Base-by-base conservation (phyloP, 148 eudicot species). In the Pharnaceum exiguum region DNA sequence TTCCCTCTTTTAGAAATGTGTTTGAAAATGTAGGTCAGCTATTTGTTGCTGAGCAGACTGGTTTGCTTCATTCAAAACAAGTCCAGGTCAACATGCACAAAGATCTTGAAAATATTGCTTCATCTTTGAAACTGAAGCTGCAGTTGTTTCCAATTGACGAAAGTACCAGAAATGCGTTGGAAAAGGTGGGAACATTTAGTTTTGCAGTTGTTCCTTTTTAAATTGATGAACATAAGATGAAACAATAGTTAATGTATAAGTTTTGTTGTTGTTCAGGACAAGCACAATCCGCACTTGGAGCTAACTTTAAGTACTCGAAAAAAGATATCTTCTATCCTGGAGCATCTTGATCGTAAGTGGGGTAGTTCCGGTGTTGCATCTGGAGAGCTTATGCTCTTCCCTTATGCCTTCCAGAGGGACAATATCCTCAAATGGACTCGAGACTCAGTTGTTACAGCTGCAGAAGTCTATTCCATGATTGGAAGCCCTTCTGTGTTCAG, bases 271-370 rank as follows among this genome's bases (percentile, higher is more conserved):
- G 30, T 53, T 13, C 95, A 94, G 99, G 95, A 89, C 60, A 74
- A 86, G 67, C 89, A 77, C 72, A 94, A 94, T 74, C 99, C 99
- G 28, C 81, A 86, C 57, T 74, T 94, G 72, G 99, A 94, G 80
- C 91, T 94, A 63, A 94, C 95, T 51, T 67, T 94, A 67, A 84
- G 91, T 52, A 61, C 82, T 28, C 75, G 87, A 56, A 94, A 94
- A 77, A 94, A 86, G 76, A 86, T 94, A 73, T 81, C 93, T 59
- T 94, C 99, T 7, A 79, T 94, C 54, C 47, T 89, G 68, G 99
- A 94, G 57, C 99, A 89, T 66, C 86, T 94, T 57, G 77, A 77
- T 62, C 96, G 91, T 60, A 94, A 94, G 69, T 94, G 99, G 99
- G 99, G 96, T 30, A 75, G 62, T 67, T 84, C 89, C 55, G 72